Evolutionary conservation across 2,329 filamentous ascomycete species (phyloP).

Genomic region (Myriosclerotinia curreyana): DNA sequence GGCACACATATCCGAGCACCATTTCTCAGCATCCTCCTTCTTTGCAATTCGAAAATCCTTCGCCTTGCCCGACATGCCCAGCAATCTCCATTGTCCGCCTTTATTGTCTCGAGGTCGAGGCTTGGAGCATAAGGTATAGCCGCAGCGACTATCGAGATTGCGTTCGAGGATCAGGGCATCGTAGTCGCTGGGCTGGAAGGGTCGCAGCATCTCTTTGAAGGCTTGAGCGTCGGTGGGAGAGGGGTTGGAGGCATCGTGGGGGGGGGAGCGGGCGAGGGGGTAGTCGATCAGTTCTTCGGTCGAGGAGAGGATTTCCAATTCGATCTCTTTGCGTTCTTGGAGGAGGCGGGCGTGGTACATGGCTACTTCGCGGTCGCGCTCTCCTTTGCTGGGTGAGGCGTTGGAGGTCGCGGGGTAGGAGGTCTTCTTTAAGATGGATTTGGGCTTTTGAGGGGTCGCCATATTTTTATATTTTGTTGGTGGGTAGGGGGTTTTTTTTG

Average conservation of each 20-base stretch:
- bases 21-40: slow-evolving; percentile 72
- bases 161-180: slow-evolving; percentile 86
- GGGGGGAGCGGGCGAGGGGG: slow-evolving; percentile 41
- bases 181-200: slow-evolving; percentile 86
- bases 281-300: slow-evolving; percentile 54
- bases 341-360: slow-evolving; percentile 79
- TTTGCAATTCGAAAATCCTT: slow-evolving; percentile 66
- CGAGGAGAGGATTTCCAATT: slow-evolving; percentile 71
- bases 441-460: slow-evolving; percentile 39
- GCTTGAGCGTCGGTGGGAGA: slow-evolving; percentile 57
- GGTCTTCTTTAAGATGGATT: slow-evolving; percentile 61
- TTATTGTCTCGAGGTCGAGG: slow-evolving; percentile 56
- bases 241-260: slow-evolving; percentile 50
- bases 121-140: slow-evolving; percentile 74
- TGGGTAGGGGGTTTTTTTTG: not conserved
- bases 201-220: slow-evolving; percentile 64
- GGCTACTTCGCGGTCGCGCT: slow-evolving; percentile 61
- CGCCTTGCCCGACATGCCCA: slow-evolving; percentile 48
- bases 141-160: slow-evolving; percentile 78
- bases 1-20: slow-evolving; percentile 81
- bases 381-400: slow-evolving; percentile 38
- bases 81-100: slow-evolving; percentile 66
- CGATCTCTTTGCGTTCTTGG: slow-evolving; percentile 76
- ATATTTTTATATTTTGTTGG: slow-evolving; percentile 25
- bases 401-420: slow-evolving; percentile 41